Percentiles rank a stretch among this genome's conserved stretches.
Evolutionary conservation across 768 basidiomycete genomes (phyloP).

Genomic region (Tephrocybe rancida): DNA sequence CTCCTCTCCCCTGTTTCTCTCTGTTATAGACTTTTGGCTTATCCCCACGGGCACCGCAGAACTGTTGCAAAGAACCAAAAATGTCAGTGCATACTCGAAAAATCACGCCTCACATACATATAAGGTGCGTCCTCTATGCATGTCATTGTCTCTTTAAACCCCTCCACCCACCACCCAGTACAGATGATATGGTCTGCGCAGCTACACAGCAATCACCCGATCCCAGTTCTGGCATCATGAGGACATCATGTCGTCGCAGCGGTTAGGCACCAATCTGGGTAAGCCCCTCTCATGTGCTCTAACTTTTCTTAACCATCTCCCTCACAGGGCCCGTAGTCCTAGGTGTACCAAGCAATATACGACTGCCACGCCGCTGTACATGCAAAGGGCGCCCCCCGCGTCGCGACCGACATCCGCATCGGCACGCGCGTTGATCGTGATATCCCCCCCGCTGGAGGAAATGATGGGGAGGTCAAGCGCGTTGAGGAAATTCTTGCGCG

Average conservation of each 20-base stretch:
- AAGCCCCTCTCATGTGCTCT: constrained; percentile 11
- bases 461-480: constrained; percentile 76
- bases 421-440: constrained; percentile 83
- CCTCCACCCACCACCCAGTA: neutral
- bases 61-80: constrained; percentile 79
- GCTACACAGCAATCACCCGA: neutral
- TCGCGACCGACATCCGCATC: constrained; percentile 94
- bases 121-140: constrained; percentile 53
- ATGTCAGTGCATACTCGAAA: constrained; percentile 81
- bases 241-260: constrained; percentile 43
- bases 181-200: constrained; percentile 66
- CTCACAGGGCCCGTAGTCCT: constrained; percentile 81
- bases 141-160: too few species aligned
- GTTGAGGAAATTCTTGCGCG: constrained; percentile 77
- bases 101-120: constrained; percentile 81
- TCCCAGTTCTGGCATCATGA: neutral
- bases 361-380: constrained; percentile 91
- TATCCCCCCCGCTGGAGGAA: constrained; percentile 66
- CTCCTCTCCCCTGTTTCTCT: neutral
- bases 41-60: constrained; percentile 82
- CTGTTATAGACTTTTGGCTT: constrained; percentile 75
- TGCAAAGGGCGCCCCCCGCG: constrained; percentile 67
- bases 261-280: constrained; percentile 95
- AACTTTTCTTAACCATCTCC: neutral
- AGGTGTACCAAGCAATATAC: constrained; percentile 85